Evolutionary conservation across 768 basidiomycete species (phyloP), one percentile per base, ranked within the genome.

Genomic region (Tubosaeta sp.): DNA sequence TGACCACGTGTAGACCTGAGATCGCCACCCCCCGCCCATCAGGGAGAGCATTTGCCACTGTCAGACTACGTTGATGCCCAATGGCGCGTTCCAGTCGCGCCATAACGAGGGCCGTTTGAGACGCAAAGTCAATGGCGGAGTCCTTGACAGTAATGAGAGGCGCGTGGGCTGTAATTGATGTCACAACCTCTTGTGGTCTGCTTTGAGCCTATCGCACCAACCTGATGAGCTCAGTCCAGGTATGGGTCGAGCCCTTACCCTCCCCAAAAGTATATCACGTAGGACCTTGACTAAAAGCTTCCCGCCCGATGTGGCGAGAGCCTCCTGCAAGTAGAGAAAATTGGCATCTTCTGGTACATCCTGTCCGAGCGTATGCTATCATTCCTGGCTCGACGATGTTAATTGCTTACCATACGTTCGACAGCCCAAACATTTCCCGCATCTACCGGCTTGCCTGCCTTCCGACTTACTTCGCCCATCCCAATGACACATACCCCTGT

Each of bases 401-500:
- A 45, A 38, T n/a, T 37, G 71, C 81, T 62, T 54, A 93, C 92
- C 68, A 83, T 68, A 43, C 46, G 54, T 48, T 67, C 72, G 22
- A 66, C 60, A 37, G 71, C 85, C 77, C 85, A 90, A 19, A 97
- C 74, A 13, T 78, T 74, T 6, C 94, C 94, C 1, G 82, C 77
- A 67, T 95, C 94, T 37, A 94, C 85, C 12, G 39, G 46, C 33
- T 60, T 67, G 0, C 91, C 91, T 48, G 79, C 76, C 49, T 70
- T 77, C 45, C 74, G 61, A 35, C 55, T 63, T 9, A 68, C 72
- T 59, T 84, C 82, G 48, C 82, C 74, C 85, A 29, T 29, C 54
- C 85, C 79, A 53, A 86, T 83, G 3, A 97, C 77, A 53, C 83
- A 88, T 1, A 95, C 91, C 0, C 91, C 94, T 0, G 88, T 91